Conservation (phyloP, 768 basidiomycete genomes). For the Plicaturopsis crispa region DNA sequence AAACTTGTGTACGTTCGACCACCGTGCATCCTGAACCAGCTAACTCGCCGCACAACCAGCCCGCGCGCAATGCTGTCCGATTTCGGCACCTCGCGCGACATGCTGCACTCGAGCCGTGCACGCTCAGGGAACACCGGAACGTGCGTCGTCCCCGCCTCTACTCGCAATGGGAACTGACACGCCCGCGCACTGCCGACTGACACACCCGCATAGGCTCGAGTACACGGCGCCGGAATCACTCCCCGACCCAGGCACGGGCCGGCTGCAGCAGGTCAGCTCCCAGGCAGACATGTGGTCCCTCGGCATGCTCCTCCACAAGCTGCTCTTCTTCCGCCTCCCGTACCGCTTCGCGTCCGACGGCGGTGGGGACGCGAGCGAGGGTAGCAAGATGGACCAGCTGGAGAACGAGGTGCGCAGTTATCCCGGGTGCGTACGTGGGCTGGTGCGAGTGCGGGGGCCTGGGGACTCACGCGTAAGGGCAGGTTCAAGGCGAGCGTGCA, state of each 20-base stretch:
- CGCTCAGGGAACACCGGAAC: slow-evolving; percentile 96
- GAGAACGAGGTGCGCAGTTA: slow-evolving; percentile 71
- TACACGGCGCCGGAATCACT: slow-evolving; percentile 88
- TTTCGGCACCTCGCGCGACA: slow-evolving; percentile 91
- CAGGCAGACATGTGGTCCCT: slow-evolving; percentile 97
- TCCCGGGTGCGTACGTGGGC: slow-evolving; percentile 46
- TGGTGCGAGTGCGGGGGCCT: background rate
- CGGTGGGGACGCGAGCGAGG: slow-evolving; percentile 39
- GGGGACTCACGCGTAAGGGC: background rate
- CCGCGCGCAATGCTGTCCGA: slow-evolving; percentile 94
- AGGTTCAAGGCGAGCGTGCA: slow-evolving; percentile 47
- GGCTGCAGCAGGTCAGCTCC: slow-evolving; percentile 67
- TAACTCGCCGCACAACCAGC: slow-evolving; percentile 27
- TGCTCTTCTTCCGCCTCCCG: slow-evolving; percentile 86
- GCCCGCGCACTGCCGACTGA: slow-evolving; percentile 3
- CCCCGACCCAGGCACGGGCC: slow-evolving; percentile 55
- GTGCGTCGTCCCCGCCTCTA: slow-evolving; percentile 32
- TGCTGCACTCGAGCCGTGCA: slow-evolving; percentile 58
- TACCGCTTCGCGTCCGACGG: slow-evolving; percentile 67
- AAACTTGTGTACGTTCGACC: slow-evolving; percentile 54
- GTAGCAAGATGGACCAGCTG: slow-evolving; percentile 59
- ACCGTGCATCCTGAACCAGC: slow-evolving; percentile 1
- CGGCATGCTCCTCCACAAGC: slow-evolving; percentile 92
- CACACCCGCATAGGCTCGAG: slow-evolving; percentile 49
- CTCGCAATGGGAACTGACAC: background rate